These are phyloP conservation scores for Licmophora abbreviata DNA, from an alignment of 108 stramenopile genomes.

Conservation along the genomic window DNA sequence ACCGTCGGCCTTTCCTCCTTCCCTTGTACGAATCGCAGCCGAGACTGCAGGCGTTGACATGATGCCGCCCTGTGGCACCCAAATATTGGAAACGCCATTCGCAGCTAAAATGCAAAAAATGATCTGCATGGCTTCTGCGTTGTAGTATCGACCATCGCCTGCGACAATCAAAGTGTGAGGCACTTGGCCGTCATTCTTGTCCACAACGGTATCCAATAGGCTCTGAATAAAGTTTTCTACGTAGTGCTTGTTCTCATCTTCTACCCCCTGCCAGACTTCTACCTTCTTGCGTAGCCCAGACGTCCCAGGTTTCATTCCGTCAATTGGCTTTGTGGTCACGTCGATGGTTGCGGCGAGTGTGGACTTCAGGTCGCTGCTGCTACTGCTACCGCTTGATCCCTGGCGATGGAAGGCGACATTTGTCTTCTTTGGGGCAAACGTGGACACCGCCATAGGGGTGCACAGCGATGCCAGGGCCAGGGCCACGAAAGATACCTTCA, in stretches of 20 bases:
- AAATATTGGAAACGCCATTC: constrained; percentile 83
- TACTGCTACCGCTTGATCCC: too few species aligned
- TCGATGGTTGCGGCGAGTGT: too few species aligned
- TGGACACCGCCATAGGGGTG: too few species aligned
- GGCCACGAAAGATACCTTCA: too few species aligned
- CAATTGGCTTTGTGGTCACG: constrained; percentile 61
- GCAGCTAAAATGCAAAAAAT: constrained; percentile 85
- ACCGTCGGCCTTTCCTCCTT: constrained; percentile 68
- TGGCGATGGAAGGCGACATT: too few species aligned
- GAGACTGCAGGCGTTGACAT: constrained; percentile 92
- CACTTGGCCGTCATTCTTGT: constrained; percentile 62
- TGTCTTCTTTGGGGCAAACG: too few species aligned
- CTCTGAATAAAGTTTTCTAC: constrained; percentile 98
- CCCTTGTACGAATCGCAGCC: constrained; percentile 74
- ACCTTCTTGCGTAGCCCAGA: constrained; percentile 96
- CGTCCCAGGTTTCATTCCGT: constrained; percentile 88
- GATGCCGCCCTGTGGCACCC: constrained; percentile 89
- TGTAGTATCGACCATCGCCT: constrained; percentile 92
- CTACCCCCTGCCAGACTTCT: constrained; percentile 72
- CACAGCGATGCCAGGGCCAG: too few species aligned
- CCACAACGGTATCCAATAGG: constrained; percentile 78
- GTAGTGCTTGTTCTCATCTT: constrained; percentile 53
- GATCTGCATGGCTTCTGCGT: constrained; percentile 88
- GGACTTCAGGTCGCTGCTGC: too few species aligned
- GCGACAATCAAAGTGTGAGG: constrained; percentile 83